Base-by-base conservation (phyloP, 371 early-diverging fungal species). In the Actinomucor elegans region DNA sequence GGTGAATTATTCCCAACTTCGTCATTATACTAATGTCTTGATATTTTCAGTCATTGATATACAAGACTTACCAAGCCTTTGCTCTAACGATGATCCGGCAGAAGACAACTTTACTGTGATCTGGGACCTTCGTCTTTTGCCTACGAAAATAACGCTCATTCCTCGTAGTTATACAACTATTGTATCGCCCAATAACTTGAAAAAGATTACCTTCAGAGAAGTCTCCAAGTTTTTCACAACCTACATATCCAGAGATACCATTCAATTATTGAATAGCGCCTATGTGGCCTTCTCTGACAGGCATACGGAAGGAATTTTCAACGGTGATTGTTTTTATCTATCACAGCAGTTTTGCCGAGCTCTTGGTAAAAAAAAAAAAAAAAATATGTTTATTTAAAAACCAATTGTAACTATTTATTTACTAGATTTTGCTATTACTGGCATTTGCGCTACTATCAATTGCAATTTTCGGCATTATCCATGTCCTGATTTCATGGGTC, bases 71-170 rank as follows among this genome's bases (percentile, higher is more conserved):
- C 87, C 91, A 5, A 87, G 84, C 53, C 72, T 79, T 76, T 83
- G 87, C 47, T 78, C 86, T 14, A 92, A 93, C 14, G 89, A 89
- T 2, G 92, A 92, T 61, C 64, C 90, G 1, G 93, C 91, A 55
- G 90, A 91, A 5, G 93, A 93, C 67, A 76, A 82, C 9, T 83
- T 74, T 58, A 79, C 75, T 27, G 67, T 88, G 0, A 78, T 80
- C 11, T 92, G 91, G 88, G 88, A 91, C 55, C 29, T 63, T 1
- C 42, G 62, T 6, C 73, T 92, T 5, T 72, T 90, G 15, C 79
- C 81, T 0, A 50, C 5, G 1, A 37, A 23, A 26, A 10, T 15
- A 1, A 49, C 31, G 9, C 12, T 32, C 5, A n/a, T 17, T 4
- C 20, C 36, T 3, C 11, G 46, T 27, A 50, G 11, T 5, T 50